Evolutionary conservation across 352 stramenopile genomes (phyloP), one percentile per base, ranked within the genome.

Genomic region (Globisporangium polare): DNA sequence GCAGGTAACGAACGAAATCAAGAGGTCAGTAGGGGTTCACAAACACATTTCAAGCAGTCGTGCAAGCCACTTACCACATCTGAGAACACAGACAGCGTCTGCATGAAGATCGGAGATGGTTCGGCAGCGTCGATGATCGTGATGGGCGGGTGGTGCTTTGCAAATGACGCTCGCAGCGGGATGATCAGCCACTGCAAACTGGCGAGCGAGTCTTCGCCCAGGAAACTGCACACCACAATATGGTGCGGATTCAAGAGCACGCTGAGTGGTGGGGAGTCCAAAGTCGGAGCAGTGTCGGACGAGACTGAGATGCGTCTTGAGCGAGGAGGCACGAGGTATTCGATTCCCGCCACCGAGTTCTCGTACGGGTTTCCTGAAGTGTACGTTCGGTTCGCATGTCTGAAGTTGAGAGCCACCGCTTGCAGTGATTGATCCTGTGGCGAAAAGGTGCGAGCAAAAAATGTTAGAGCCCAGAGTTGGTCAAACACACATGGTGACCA

Each of bases 211-310:
- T 92, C 83, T 37, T 92, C 83, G 3, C 86, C 86, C 26, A 93
- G 58, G 60, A 95, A 95, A 31, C 83, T 93, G 72, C 86, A 95
- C 26, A 95, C 73, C 22, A 93, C 82, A 41, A 95, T 82, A 42
- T 95, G 86, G 1, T 72, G 64, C 6, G 80, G 78, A 27, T 93
- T 54, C 55, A 92, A 46, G 12, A 95, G 63, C 39, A 92, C 74
- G 0, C 69, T 63, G 6, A 95, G 65, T 6, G 83, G 68, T 5
- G 86, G 86, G 2, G 82, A 74, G 3, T 71, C 66, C 3, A 95
- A 64, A 17, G 52, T 65, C n/a, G 65, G 59, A 15, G 45, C 5
- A 13, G n/a, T 27, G 27, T 60, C 54, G 0, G 69, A 77, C 1
- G 69, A 60, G 24, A 76, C 35, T 3, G 69, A 80, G 29, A 70